These are phyloP conservation scores for Syzygium malaccense DNA, from an alignment of 441 rosid genomes.

Conservation along the genomic window DNA sequence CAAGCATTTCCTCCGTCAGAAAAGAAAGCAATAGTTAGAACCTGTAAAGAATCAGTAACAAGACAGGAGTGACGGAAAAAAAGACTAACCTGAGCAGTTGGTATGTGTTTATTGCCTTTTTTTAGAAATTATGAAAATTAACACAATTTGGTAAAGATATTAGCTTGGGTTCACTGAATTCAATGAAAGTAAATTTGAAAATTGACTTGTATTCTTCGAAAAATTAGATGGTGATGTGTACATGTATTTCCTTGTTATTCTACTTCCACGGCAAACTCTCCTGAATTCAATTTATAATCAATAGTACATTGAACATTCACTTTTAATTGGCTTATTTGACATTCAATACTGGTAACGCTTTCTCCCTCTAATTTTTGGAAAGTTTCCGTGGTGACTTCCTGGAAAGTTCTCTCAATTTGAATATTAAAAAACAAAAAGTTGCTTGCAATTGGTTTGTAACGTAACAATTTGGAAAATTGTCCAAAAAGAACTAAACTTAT, in stretches of 20 bases:
- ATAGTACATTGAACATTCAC: neutral
- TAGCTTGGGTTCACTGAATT: neutral
- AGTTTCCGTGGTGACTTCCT: neutral
- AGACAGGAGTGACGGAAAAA: neutral
- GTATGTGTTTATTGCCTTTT: too few relatives aligned
- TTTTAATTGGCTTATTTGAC: neutral
- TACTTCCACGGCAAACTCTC: neutral
- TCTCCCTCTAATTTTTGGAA: neutral
- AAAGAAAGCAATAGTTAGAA: too few relatives aligned
- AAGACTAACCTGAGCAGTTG: fast-evolving
- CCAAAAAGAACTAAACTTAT: too few relatives aligned
- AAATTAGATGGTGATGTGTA: neutral
- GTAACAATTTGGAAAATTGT: too few relatives aligned
- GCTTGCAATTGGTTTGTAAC: too few relatives aligned
- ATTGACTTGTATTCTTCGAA: neutral
- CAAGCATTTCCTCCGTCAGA: too few relatives aligned
- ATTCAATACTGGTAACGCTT: too few relatives aligned
- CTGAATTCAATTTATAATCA: neutral
- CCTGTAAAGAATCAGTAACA: neutral
- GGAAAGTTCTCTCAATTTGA: neutral
- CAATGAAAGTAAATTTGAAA: too few relatives aligned
- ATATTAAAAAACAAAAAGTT: too few relatives aligned
- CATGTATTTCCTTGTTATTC: neutral
- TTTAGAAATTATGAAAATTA: neutral
- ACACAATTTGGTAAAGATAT: too few relatives aligned